Evolutionary conservation across 768 basidiomycete species (phyloP).

Genomic region (Tulasnella sp.): DNA sequence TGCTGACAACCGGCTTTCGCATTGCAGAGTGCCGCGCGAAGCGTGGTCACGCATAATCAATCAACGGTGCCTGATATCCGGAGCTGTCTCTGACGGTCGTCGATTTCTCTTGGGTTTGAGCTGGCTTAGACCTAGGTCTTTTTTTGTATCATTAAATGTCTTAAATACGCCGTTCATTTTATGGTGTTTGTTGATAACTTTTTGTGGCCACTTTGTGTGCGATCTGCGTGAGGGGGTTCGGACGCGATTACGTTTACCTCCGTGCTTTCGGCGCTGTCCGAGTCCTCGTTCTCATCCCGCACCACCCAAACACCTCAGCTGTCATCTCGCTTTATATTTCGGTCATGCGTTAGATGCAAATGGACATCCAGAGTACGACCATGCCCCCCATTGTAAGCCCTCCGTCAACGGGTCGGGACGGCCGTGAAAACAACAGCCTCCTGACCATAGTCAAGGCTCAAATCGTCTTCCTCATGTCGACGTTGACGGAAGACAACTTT

Average conservation of each 20-base stretch:
- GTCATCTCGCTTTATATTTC: conserved; percentile 15
- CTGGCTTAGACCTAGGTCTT: background rate
- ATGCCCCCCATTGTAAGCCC: conserved; percentile 16
- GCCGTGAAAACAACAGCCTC: conserved; percentile 38
- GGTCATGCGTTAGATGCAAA: conserved; percentile 21
- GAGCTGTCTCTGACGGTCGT: background rate
- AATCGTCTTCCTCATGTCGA: conserved; percentile 95
- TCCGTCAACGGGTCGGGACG: conserved; percentile 16
- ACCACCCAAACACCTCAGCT: conserved; percentile 14
- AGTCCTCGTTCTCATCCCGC: conserved; percentile 13
- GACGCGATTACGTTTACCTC: conserved; percentile 15
- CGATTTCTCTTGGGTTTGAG: conserved; percentile 6
- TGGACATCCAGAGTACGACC: conserved; percentile 5
- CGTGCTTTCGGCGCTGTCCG: conserved; percentile 12
- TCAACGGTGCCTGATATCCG: background rate
- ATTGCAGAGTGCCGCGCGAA: background rate
- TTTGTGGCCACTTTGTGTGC: background rate
- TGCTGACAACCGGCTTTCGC: background rate
- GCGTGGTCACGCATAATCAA: conserved; percentile 7
- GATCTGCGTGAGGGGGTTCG: background rate
- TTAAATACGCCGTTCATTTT: background rate
- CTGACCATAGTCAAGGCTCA: conserved; percentile 94
- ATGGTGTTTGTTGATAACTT: background rate
- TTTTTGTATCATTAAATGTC: background rate
- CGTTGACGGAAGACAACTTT: conserved; percentile 95